Percentiles rank a stretch among this genome's conserved stretches.
These are phyloP conservation scores for Podaxis sp. DNA, from an alignment of 768 basidiomycete species.

Conservation along the genomic window DNA sequence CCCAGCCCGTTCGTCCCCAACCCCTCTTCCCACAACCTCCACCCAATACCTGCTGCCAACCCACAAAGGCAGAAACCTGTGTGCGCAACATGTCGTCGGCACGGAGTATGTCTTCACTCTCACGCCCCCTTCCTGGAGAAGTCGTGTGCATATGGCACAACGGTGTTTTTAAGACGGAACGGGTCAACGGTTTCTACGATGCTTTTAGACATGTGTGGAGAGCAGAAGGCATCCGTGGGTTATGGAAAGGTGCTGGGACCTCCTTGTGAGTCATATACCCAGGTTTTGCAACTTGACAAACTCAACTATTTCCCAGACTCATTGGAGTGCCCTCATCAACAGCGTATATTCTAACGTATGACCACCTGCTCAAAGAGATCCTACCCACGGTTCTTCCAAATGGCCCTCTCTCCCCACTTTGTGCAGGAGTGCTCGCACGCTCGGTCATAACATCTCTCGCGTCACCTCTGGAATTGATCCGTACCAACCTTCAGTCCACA, in stretches of 20 bases:
- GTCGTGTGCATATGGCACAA: conserved; percentile 82
- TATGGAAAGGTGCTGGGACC: conserved; percentile 97
- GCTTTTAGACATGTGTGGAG: conserved; percentile 78
- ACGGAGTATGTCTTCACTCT: conserved; percentile 20
- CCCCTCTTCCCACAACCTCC: conserved; percentile 55
- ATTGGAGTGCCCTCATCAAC: conserved; percentile 93
- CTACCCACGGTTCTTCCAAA: conserved; percentile 63
- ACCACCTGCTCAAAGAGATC: conserved; percentile 69
- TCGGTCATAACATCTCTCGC: conserved; percentile 73
- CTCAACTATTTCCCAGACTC: conserved; percentile 46
- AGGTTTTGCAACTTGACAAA: not conserved
- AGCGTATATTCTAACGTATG: conserved; percentile 94
- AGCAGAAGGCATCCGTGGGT: conserved; percentile 78
- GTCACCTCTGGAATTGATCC: conserved; percentile 90
- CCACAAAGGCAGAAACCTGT: conserved; percentile 51
- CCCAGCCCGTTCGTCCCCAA: conserved; percentile 63
- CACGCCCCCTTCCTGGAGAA: conserved; percentile 53
- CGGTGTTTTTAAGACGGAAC: conserved; percentile 66
- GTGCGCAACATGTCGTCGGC: conserved; percentile 80
- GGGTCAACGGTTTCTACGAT: conserved; percentile 83
- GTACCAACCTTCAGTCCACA: conserved; percentile 92
- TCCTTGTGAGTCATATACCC: conserved; percentile 59
- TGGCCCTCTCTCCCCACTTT: conserved; percentile 59
- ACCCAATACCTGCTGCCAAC: conserved; percentile 69
- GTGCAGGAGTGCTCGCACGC: conserved; percentile 82